Conservation (phyloP, 441 rosid species). For the Isatis lusitanica region DNA sequence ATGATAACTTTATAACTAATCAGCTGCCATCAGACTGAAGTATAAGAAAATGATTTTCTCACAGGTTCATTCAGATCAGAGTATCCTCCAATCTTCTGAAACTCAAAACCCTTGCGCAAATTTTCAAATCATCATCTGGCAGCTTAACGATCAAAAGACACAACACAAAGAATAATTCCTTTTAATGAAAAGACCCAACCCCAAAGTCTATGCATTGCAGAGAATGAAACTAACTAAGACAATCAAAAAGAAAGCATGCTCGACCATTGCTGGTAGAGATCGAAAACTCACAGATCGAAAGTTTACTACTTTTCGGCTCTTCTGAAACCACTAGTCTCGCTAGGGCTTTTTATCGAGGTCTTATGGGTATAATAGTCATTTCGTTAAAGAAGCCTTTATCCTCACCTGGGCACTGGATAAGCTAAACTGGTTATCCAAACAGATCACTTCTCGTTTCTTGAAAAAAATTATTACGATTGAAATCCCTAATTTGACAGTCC, state of each 20-base stretch:
- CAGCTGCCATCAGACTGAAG: conserved; percentile 35
- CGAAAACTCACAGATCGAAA: neutral
- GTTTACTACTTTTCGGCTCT: neutral
- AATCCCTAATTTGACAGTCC: conserved; percentile 10
- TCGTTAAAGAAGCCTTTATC: neutral
- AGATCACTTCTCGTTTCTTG: neutral
- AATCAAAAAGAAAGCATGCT: neutral
- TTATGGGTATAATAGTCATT: conserved; percentile 29
- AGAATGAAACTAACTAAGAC: neutral
- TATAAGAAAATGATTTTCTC: conserved; percentile 29
- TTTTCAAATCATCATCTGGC: conserved; percentile 34
- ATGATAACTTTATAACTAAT: neutral
- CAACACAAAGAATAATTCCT: neutral
- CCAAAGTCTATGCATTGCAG: neutral
- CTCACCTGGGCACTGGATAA: neutral
- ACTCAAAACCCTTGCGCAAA: conserved; percentile 44
- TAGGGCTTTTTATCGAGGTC: conserved; percentile 18
- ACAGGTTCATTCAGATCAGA: conserved; percentile 17
- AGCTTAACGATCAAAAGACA: conserved; percentile 8
- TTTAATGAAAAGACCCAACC: neutral
- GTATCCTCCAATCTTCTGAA: conserved; percentile 15
- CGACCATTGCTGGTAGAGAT: neutral
- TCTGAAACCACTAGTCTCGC: neutral
- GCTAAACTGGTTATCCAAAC: conserved; percentile 24
- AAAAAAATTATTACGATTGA: neutral